Conservation (phyloP, 768 basidiomycete genomes). For the Pulveroboletus ravenelii region DNA sequence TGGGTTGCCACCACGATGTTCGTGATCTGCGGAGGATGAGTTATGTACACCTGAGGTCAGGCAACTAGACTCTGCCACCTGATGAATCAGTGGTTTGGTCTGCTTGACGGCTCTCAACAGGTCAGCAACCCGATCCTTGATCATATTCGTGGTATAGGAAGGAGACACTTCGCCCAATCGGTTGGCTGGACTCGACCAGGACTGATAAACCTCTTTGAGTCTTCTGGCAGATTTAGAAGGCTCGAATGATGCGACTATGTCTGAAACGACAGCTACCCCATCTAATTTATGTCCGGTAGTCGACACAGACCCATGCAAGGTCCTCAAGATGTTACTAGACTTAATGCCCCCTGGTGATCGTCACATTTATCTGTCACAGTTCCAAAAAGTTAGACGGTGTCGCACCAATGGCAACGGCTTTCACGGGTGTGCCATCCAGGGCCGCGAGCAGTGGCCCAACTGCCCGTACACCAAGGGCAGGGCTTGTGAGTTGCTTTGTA, state of each 20-base stretch:
- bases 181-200: constrained; percentile 13
- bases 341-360: constrained; percentile 74
- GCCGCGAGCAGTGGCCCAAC: constrained; percentile 62
- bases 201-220: constrained; percentile 39
- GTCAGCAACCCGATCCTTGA: constrained; percentile 42
- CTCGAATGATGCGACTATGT: constrained; percentile 64
- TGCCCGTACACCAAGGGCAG: constrained; percentile 66
- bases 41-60: not conserved
- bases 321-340: constrained; percentile 66
- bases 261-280: constrained; percentile 87
- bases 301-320: constrained; percentile 67
- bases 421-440: constrained; percentile 59
- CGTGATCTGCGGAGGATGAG: constrained; percentile 58
- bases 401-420: constrained; percentile 83
- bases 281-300: constrained; percentile 55
- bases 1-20: constrained; percentile 86
- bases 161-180: not conserved
- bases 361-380: not conserved
- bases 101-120: constrained; percentile 51
- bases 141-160: constrained; percentile 27
- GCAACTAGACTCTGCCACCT: constrained; percentile 38
- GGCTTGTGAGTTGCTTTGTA: constrained; percentile 68
- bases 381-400: not conserved
- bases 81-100: constrained; percentile 72
- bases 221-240: constrained; percentile 49